A percentile compares a stretch with the other conserved stretches of the same genome.
Evolutionary conservation across 2,329 filamentous ascomycete species (phyloP).

Genomic region (Talaromyces rugulosus): DNA sequence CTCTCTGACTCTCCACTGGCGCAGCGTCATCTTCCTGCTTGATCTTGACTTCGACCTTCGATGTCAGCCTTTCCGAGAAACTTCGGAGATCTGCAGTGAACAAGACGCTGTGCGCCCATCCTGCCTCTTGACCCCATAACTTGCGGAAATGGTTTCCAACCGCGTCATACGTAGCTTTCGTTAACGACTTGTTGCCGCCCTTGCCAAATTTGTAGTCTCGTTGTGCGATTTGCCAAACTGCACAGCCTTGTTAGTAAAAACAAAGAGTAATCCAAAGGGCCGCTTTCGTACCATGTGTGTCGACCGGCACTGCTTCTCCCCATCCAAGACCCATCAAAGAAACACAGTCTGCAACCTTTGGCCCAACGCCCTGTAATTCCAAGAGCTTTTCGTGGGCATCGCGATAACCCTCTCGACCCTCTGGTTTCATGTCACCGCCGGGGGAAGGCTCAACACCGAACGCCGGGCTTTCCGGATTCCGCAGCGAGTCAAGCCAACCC

Average conservation of each 20-base stretch:
- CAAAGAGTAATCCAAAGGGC: conserved; percentile 1
- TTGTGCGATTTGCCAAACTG: conserved; percentile 95
- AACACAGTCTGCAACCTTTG: conserved; percentile 95
- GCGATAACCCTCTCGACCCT: conserved; percentile 64
- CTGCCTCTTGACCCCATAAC: conserved; percentile 89
- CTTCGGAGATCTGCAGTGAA: conserved; percentile 89
- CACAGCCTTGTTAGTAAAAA: conserved; percentile 6
- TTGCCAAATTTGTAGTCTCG: conserved; percentile 91
- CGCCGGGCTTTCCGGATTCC: conserved; percentile 69
- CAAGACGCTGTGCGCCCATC: conserved; percentile 95
- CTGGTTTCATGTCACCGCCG: conserved; percentile 47
- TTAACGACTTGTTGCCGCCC: conserved; percentile 77
- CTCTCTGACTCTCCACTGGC: conserved; percentile 24
- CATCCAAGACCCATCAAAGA: conserved; percentile 95
- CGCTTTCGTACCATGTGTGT: conserved; percentile 66
- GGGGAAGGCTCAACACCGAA: conserved; percentile 46
- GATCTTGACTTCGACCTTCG: conserved; percentile 31
- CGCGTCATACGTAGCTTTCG: conserved; percentile 81
- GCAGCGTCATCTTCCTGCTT: conserved; percentile 27
- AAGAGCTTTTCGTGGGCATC: conserved; percentile 77
- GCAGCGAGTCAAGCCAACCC: conserved; percentile 72
- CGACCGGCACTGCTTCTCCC: conserved; percentile 91
- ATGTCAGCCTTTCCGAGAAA: conserved; percentile 65
- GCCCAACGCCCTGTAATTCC: conserved; percentile 79
- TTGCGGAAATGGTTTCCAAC: conserved; percentile 84